Conservation (phyloP, 352 stramenopile genomes). For the Pythium phragmitis region DNA sequence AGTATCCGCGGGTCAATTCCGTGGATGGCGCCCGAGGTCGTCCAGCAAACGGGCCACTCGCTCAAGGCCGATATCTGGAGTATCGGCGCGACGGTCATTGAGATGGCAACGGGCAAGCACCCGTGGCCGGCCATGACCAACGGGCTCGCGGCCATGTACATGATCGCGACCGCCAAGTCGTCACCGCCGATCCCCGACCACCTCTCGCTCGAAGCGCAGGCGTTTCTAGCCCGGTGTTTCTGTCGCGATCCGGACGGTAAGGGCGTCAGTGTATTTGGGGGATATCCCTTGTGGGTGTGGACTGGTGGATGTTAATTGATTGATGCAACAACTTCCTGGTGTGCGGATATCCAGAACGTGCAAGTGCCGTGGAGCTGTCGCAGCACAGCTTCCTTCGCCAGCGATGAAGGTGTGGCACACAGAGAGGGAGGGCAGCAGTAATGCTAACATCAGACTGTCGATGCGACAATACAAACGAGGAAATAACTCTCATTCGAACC, state of each 20-base stretch:
- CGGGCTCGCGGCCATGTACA: slow-evolving; percentile 58
- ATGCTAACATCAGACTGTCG: too few species aligned
- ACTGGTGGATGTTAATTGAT: slow-evolving; percentile 3
- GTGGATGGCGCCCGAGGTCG: slow-evolving; percentile 83
- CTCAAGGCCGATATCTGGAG: slow-evolving; percentile 84
- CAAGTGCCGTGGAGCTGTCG: slow-evolving; percentile 59
- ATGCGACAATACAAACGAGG: too few species aligned
- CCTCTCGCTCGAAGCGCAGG: slow-evolving; percentile 46
- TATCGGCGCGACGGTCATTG: slow-evolving; percentile 75
- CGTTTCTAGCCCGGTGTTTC: slow-evolving; percentile 69
- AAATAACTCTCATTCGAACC: too few species aligned
- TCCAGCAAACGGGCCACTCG: slow-evolving; percentile 71
- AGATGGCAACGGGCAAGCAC: slow-evolving; percentile 78
- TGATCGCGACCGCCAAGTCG: slow-evolving; percentile 52
- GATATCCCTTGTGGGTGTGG: not conserved
- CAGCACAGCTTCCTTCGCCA: slow-evolving; percentile 52
- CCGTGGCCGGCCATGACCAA: slow-evolving; percentile 69
- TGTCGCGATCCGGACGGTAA: slow-evolving; percentile 70
- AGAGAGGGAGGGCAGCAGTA: not conserved
- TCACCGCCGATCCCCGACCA: slow-evolving; percentile 55
- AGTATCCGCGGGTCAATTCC: slow-evolving; percentile 84
- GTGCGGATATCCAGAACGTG: slow-evolving; percentile 40
- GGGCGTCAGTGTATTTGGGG: not conserved
- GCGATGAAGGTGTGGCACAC: slow-evolving; percentile 6
- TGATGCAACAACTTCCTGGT: not conserved